phyloP scores from a whole-genome alignment of 2,329 filamentous ascomycete species.

The Tricladium varicosporioides region DNA sequence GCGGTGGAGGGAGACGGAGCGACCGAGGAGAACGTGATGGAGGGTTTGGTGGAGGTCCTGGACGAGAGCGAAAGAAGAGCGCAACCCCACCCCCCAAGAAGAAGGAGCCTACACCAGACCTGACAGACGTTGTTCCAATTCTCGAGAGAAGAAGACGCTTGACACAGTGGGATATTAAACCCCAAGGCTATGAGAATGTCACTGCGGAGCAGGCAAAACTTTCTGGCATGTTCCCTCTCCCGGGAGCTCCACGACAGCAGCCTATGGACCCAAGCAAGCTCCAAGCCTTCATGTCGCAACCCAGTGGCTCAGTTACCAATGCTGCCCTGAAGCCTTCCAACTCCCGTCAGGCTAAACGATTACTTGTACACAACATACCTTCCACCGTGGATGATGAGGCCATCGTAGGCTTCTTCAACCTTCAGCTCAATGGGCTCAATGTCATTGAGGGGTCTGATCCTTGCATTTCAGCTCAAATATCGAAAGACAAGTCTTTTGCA shows the following conservation, averaged over 20 bases:
- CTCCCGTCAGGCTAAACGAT: conserved; percentile 88
- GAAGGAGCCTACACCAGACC: conserved; percentile 91
- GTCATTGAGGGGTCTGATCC: conserved; percentile 81
- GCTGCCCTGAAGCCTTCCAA: conserved; percentile 89
- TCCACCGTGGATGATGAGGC: conserved; percentile 69
- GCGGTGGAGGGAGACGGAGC: conserved; percentile 46
- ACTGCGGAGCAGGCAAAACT: conserved; percentile 98
- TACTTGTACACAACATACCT: conserved; percentile 84
- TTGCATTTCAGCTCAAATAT: conserved; percentile 79
- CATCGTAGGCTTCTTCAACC: conserved; percentile 85
- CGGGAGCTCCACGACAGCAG: conserved; percentile 90
- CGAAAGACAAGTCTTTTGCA: conserved; percentile 76
- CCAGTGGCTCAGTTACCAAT: conserved; percentile 63
- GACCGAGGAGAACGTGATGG: conserved; percentile 40
- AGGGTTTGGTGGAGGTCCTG: conserved; percentile 48
- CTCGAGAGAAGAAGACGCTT: conserved; percentile 84
- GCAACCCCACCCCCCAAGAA: conserved; percentile 82
- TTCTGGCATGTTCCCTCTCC: conserved; percentile 97
- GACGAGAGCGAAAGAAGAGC: conserved; percentile 56
- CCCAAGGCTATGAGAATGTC: conserved; percentile 95
- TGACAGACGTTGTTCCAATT: conserved; percentile 81
- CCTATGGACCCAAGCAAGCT: conserved; percentile 92
- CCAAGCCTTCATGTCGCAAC: conserved; percentile 93
- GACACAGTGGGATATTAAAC: conserved; percentile 99
- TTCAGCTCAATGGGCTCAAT: conserved; percentile 95